Evolutionary conservation across 2,329 filamentous ascomycete species (phyloP), one percentile per base, ranked within the genome.

Genomic region (Colletotrichum trifolii): DNA sequence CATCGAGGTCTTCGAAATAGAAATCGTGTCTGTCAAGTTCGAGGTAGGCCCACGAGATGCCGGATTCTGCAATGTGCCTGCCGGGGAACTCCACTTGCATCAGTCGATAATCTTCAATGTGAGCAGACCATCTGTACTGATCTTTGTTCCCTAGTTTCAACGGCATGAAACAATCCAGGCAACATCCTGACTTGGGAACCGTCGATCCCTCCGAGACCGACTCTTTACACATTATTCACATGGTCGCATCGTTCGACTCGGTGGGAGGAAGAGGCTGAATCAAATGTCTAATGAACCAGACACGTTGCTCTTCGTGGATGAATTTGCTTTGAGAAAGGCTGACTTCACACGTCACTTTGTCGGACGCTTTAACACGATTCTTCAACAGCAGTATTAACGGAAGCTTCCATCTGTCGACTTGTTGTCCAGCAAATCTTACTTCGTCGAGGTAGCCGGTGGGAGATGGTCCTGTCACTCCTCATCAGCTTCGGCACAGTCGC

Each of bases 401-500:
- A 38, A n/a, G 8, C 40, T 47, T 40, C 15, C 36, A 9, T 61
- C 13, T 11, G 46, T 48, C 25, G n/a, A 40, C 12, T 55, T 12
- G 13, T 6, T 33, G 17, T 40, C 36, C 17, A 39, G 39, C 38
- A n/a, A 46, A 54, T 38, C 49, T 45, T 48, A 49, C 50, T 47
- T 33, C 35, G 33, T 42, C 36, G n/a, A 25, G 34, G 48, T 3
- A 15, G 9, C 4, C 33, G 7, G 45, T 25, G 40, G 56, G 45
- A 64, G 11, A 73, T 72, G 70, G 69, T 70, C 10, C 66, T 76
- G 35, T 71, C 73, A 3, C 77, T 80, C 38, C 73, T 80, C 40
- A 70, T 79, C 53, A 77, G 77, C 47, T 78, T 81, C 60, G 77
- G 76, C 45, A 78, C 81, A 25, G 80, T 83, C 61, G 76, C 81